Base-by-base conservation (phyloP, 176 grass and related monocot genomes). In the Raddia distichophylla region DNA sequence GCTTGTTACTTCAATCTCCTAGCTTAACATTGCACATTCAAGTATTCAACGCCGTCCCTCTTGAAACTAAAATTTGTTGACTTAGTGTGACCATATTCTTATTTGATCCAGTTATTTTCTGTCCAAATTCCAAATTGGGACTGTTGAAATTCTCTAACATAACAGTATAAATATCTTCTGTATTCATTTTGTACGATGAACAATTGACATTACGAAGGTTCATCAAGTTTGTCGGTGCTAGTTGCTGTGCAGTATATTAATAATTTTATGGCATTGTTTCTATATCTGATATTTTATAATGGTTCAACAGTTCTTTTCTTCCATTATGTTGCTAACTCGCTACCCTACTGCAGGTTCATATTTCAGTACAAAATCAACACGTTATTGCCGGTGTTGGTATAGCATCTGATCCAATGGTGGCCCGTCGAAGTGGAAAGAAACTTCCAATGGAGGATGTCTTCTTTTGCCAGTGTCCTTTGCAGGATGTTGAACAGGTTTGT, bases 401-500 rank as follows among this genome's bases (percentile, higher is more conserved):
- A 48, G 91, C 86, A 75, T 91, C 84, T 64, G 94, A 97, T 83
- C 91, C 94, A 78, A 97, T 97, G 94, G 69, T 82, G 12, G 63
- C 44, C 32, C 89, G 79, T 43, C 87, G 84, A 91, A 90, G 84
- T 80, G 94, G 84, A 53, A 97, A 81, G 82, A 79, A 35, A 58
- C 84, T 93, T 77, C 86, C 86, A 65, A 97, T 97, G 94, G 94
- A 97, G 75, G 94, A 97, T 63, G 69, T 93, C 17, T 67, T 59
- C 72, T 82, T 91, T 76, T 93, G 72, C 77, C 94, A 87, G 77
- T 97, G 81, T 78, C 94, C 94, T 50, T 86, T 97, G 78, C 50
- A 62, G 77, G 86, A 84, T 64, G 77, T 85, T 69, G 84, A 89
- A 52, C 83, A 97, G 86, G 94, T 97, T 60, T 60, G 71, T 81